Evolutionary conservation across 495 filamentous ascomycete genomes (phyloP).

Genomic region (Xylaria nigripes): DNA sequence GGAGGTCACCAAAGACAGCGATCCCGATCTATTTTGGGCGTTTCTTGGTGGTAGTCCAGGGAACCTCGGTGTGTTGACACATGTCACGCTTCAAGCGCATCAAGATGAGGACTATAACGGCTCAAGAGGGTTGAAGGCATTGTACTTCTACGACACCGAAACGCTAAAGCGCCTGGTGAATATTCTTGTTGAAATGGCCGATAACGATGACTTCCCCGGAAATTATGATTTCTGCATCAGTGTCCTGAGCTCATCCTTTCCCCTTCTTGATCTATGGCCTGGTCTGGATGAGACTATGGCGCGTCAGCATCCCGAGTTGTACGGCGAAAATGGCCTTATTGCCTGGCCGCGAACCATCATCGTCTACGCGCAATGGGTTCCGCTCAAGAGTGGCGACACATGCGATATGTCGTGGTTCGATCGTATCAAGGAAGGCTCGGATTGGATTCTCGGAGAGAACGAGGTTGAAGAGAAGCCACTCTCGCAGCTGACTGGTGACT

Average conservation of each 20-base stretch:
- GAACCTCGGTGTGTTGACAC: slow-evolving; percentile 36
- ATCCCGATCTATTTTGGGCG: slow-evolving; percentile 35
- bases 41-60: slow-evolving; percentile 38
- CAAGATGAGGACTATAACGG: slow-evolving; percentile 31
- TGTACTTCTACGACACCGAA: slow-evolving; percentile 27
- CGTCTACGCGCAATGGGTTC: slow-evolving; percentile 38
- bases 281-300: slow-evolving; percentile 26
- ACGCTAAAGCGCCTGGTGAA: slow-evolving; percentile 27
- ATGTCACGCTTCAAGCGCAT: slow-evolving; percentile 33
- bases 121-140: slow-evolving; percentile 27
- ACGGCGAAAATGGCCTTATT: slow-evolving; percentile 24
- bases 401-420: slow-evolving; percentile 33
- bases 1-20: slow-evolving; percentile 28
- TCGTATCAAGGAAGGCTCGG: slow-evolving; percentile 24
- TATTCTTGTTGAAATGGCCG: slow-evolving; percentile 33
- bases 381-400: slow-evolving; percentile 22
- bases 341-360: slow-evolving; percentile 29
- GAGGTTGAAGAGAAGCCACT: slow-evolving; percentile 26
- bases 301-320: slow-evolving; percentile 25
- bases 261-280: slow-evolving; percentile 23
- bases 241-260: slow-evolving; percentile 31
- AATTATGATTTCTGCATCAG: slow-evolving; percentile 38
- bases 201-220: slow-evolving; percentile 31
- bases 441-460: slow-evolving; percentile 17
- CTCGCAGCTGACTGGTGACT: slow-evolving; percentile 31